Conservation (phyloP, 1,139 yeast species). For the Kurtzmaniella quercitrusa region DNA sequence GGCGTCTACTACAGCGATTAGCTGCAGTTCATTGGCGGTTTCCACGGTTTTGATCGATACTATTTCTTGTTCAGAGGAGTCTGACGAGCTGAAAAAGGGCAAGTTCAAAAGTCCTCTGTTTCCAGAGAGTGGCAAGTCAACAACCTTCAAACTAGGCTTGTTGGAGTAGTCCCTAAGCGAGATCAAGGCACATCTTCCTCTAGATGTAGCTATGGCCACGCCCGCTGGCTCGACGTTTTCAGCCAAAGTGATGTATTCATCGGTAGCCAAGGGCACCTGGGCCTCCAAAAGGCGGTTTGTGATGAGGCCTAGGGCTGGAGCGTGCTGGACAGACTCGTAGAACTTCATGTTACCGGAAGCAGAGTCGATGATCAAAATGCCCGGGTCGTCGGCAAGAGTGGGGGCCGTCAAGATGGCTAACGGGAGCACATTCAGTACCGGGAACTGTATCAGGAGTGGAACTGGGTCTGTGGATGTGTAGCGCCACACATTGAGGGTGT, state of each 20-base stretch:
- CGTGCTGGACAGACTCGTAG: slow-evolving; percentile 65
- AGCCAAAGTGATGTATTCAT: slow-evolving; percentile 55
- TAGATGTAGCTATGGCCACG: slow-evolving; percentile 63
- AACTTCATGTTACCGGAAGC: slow-evolving; percentile 53
- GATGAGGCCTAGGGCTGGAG: slow-evolving; percentile 62
- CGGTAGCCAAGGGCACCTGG: slow-evolving; percentile 37
- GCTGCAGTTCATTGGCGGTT: slow-evolving; percentile 41
- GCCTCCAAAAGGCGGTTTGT: slow-evolving; percentile 37
- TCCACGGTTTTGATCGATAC: slow-evolving; percentile 58
- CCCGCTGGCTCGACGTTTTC: slow-evolving; percentile 76
- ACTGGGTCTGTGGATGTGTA: slow-evolving; percentile 56
- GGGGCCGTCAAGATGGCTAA: slow-evolving; percentile 67
- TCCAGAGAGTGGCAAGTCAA: slow-evolving; percentile 30
- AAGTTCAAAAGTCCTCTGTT: slow-evolving; percentile 9
- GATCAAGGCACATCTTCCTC: slow-evolving; percentile 61
- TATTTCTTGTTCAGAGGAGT: slow-evolving; percentile 34
- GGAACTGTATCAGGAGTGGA: slow-evolving; percentile 55
- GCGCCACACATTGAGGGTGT: slow-evolving; percentile 64
- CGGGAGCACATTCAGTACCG: slow-evolving; percentile 36
- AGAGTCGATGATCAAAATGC: slow-evolving; percentile 57
- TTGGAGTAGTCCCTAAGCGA: slow-evolving; percentile 68
- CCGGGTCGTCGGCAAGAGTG: slow-evolving; percentile 58
- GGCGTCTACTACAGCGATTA: slow-evolving; percentile 43
- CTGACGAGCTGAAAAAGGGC: background rate
- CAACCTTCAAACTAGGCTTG: slow-evolving; percentile 43